phyloP scores from a whole-genome alignment of 768 basidiomycete genomes.

The Pulveroboletus sp. region DNA sequence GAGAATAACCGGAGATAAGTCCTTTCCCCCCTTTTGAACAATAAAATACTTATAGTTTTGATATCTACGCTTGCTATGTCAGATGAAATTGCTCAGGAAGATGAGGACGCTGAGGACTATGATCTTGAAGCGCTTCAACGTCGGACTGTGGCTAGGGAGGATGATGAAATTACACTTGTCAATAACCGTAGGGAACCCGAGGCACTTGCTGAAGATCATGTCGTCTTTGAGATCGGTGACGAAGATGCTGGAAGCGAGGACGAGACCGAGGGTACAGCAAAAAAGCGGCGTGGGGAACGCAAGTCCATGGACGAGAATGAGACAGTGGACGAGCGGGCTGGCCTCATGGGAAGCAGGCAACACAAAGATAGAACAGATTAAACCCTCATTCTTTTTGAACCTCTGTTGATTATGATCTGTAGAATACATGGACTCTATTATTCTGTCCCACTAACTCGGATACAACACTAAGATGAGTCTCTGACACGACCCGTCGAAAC shows the following conservation, averaged over 20 bases:
- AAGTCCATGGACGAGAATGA: conserved; percentile 49
- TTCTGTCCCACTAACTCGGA: not conserved
- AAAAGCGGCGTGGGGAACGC: conserved; percentile 45
- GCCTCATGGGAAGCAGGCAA: conserved; percentile 52
- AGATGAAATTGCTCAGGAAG: conserved; percentile 93
- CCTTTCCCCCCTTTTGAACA: not conserved
- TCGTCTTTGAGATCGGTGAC: conserved; percentile 91
- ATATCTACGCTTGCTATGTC: conserved; percentile 85
- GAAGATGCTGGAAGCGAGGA: conserved; percentile 69
- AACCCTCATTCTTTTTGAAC: conserved; percentile 8
- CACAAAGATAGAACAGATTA: conserved; percentile 36
- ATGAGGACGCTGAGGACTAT: conserved; percentile 91
- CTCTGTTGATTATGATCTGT: conserved; percentile 26
- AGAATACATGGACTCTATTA: conserved; percentile 34
- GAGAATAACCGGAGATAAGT: conserved; percentile 83
- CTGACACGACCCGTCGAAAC: conserved; percentile 85
- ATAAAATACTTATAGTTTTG: conserved; percentile 24
- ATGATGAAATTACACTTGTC: conserved; percentile 72
- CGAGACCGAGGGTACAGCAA: conserved; percentile 49
- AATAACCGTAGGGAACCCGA: conserved; percentile 52
- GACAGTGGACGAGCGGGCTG: conserved; percentile 56
- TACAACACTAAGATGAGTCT: conserved; percentile 37
- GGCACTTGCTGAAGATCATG: conserved; percentile 57
- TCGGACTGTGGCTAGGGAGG: conserved; percentile 49
- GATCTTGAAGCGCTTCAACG: conserved; percentile 74